Evolutionary conservation across 257 asterid species (phyloP), one percentile per base, ranked within the genome.

Genomic region (Nyctanthes arbortristis): DNA sequence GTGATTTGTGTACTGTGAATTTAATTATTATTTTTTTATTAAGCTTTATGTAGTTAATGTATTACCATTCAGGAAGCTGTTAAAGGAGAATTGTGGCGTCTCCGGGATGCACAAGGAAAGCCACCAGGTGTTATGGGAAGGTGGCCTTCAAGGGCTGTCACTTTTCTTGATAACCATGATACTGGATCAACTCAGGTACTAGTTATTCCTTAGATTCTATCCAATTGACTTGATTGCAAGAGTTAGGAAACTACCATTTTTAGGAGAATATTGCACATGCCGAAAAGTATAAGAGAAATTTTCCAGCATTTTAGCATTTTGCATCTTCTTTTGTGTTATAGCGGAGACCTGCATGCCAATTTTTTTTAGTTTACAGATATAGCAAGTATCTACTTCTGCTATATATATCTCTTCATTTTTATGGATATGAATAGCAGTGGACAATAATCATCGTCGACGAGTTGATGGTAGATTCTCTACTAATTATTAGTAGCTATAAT

Each of bases 81-180:
- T 49, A 93, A 93, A 81, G 99, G 99, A 68, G 91, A 93, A 75
- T 75, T 85, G 34, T 91, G 96, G 96, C 99, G 96, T 25, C 66
- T 93, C 71, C 89, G 96, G 33, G 99, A 93, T 73, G 39, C 91
- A 68, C 75, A 81, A 34, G 97, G 96, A 62, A 93, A 87, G 78
- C 96, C 97, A 58, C 94, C 99, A 7, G 99, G 99, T 68, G 94
- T 89, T 36, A 62, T 91, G 84, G 99, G 99, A 72, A 86, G 85
- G 99, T 93, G 97, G 96, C 87, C 97, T 68, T 91, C 99, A 66
- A 87, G 97, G 76, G 88, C 96, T 14, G 96, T 89, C 57, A 91
- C 96, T 4, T 93, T 93, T 80, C 86, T 93, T 58, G 99, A 93
- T 73, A 93, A 91, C 75, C 99, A 93, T 59, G 99, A 93, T 79